Base-by-base conservation (phyloP, 2,329 filamentous ascomycete genomes). In the Cercospora zeae-maydis region DNA sequence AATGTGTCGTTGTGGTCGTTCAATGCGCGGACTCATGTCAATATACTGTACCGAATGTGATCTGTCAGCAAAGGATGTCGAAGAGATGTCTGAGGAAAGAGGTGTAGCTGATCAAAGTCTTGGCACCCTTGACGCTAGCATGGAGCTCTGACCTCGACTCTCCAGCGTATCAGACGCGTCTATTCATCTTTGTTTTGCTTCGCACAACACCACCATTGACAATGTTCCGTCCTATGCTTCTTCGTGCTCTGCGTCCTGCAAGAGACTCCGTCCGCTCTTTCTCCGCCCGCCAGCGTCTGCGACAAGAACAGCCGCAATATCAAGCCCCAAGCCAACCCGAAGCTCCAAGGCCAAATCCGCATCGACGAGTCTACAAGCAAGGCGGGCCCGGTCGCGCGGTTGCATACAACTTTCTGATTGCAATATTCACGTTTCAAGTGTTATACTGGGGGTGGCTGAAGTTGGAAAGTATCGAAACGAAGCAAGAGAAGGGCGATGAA, bases 401-500 rank as follows among this genome's bases (percentile, higher is more conserved):
- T 51, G 83, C 85, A 58, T 93, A 92, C 78, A 86, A 87, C 59
- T 84, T 91, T 67, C 81, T 93, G 37, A 83, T 89, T 72, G 89
- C 91, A 59, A 83, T 92, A 60, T 87, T 91, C 72, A 89, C 88
- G 1, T 95, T 93, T 75, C 91, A 95, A 77, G 71, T 90, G n/a
- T 77, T 83, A 13, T 93, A 93, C 77, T 91, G 85, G 79, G 79
- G 78, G 13, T 95, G 91, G 91, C 74, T 85, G 37, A 90, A 88
- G 76, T 80, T 93, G 56, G 90, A 93, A 75, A 83, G 84, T 34
- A 82, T 90, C 59, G 91, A 95, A 78, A 80, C 84, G 61, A 86
- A 83, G 72, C 78, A 79, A 19, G 80, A 86, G 49, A 84, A 84
- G 69, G 77, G 83, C 68, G 82, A 60, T 4, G 71, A 73, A 63